These are phyloP conservation scores for Nemania sp. DNA, from an alignment of 2,329 filamentous ascomycete genomes.

Conservation along the genomic window DNA sequence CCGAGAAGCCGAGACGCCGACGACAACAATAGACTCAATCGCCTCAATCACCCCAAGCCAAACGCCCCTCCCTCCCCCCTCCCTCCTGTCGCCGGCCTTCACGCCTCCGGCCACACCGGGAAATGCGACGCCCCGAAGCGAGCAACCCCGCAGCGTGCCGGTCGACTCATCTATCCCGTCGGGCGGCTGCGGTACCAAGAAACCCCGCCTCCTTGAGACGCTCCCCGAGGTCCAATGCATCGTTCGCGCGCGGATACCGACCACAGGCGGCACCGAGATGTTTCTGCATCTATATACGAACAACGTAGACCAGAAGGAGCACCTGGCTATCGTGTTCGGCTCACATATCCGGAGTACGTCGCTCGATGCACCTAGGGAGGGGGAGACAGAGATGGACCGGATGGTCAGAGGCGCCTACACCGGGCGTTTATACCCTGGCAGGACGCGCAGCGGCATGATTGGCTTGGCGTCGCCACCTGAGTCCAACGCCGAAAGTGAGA, in stretches of 20 bases:
- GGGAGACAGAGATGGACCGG: conserved; percentile 87
- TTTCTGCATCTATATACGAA: conserved; percentile 96
- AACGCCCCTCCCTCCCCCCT: conserved; percentile 63
- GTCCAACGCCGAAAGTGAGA: conserved; percentile 25
- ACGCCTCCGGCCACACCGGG: conserved; percentile 77
- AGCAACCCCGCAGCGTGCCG: conserved; percentile 64
- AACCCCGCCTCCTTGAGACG: conserved; percentile 77
- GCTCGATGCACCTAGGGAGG: conserved; percentile 76
- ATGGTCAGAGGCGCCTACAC: conserved; percentile 96
- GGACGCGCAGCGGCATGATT: conserved; percentile 77
- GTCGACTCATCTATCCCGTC: conserved; percentile 70
- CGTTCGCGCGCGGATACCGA: conserved; percentile 94
- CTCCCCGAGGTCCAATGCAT: conserved; percentile 92
- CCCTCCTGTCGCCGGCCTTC: conserved; percentile 88
- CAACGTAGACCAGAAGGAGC: conserved; percentile 92
- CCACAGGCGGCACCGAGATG: conserved; percentile 92
- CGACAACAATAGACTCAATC: conserved; percentile 13
- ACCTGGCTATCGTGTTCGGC: conserved; percentile 96
- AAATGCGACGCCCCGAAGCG: conserved; percentile 62
- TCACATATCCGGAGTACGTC: conserved; percentile 80
- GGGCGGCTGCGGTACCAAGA: conserved; percentile 71
- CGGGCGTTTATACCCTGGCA: conserved; percentile 85
- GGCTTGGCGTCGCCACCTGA: conserved; percentile 50
- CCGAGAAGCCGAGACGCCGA: conserved; percentile 16
- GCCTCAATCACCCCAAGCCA: conserved; percentile 28